Base-by-base conservation (phyloP, 2,329 filamentous ascomycete genomes). In the Penicillium sp. region DNA sequence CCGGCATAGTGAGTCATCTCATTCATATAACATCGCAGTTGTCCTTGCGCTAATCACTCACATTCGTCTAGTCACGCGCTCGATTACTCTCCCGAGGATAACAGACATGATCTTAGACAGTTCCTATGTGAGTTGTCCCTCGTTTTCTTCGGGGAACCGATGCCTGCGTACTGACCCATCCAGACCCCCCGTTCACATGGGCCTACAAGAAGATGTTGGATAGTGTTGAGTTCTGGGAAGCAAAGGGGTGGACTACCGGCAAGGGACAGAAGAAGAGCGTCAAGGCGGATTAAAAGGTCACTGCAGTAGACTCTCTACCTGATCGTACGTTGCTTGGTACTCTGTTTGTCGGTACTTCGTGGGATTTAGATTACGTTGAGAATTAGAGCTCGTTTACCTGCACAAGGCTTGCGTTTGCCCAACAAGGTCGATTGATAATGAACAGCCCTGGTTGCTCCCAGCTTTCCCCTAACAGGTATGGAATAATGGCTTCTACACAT, bases 31-130 rank as follows among this genome's bases (percentile, higher is more conserved):
- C 34, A 48, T 6, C 8, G 2, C 22, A 39, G 11, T 12, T 39
- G 3, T 38, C 14, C 17, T 6, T 5, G 17, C 5, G 2, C 37
- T 52, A 28, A 39, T n/a, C 15, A 11, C 1, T n/a, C 6, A 17
- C 2, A 3, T 25, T 53, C 38, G 5, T 45, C 10, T 14, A 55
- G 52, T 41, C 86, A 88, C 65, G 73, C 80, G 10, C 73, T 75
- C 55, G 71, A 75, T 14, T 87, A 88, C 64, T 79, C 73, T 39
- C 79, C 81, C 0, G 83, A 86, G 45, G 84, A 86, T 56, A 87
- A 88, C 64, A 73, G 86, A 4, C 86, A 81, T 62, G 86, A 88
- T 75, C 75, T 81, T 63, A 75, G 82, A 55, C 84, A 83, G 28
- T 86, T 86, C 66, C 70, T 86, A 58, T 88, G 70, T 73, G 63